Evolutionary conservation across 1,284 basidiomycete species (phyloP), one percentile per base, ranked within the genome.

Genomic region (Anthracocystis walkeri): DNA sequence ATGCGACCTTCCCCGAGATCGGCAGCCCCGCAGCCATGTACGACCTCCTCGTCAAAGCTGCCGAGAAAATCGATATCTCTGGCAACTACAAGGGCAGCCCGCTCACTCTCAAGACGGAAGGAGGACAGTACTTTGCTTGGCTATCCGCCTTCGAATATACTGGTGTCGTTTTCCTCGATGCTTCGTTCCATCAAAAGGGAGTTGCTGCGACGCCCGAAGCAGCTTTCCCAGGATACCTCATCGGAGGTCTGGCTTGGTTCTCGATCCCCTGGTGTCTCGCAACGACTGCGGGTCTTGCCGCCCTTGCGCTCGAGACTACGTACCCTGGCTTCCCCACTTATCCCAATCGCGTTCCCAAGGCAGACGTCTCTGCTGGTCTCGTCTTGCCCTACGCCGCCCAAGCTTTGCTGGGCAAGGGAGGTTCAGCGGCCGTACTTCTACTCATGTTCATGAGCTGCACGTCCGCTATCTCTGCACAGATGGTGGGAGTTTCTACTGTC

Each of bases 401-500:
- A 45, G 80, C 80, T 20, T 35, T 82, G 41, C 57, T 82, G 4
- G 80, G 80, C 48, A 79, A 76, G 42, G 78, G 78, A 2, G 80
- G 80, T 1, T 74, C 67, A 7, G 77, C 78, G 0, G 79, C 70
- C 5, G 77, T 81, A 16, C 62, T 80, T 20, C 59, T 80, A 12
- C 70, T 80, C 31, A 80, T 78, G 80, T 81, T 80, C 67, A 83
- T 83, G 81, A 66, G 61, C 40, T 79, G 73, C 58, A 83, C 82
- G 2, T 80, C 77, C 1, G 81, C 84, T 14, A 78, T 80, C 40
- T 79, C 75, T 1, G 78, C 78, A 4, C 75, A 80, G 59, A 58
- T 78, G 52, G 63, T 80, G 20, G 75, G 76, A n/a, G 77, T 81
- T 7, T 75, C 73, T 2, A 77, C 71, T 27, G 68, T 79, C 6